A percentile compares a stretch with the other conserved stretches of the same genome.
These are phyloP conservation scores for Kazachstania bromeliacearum DNA, from an alignment of 805 yeast species.

Conservation along the genomic window DNA sequence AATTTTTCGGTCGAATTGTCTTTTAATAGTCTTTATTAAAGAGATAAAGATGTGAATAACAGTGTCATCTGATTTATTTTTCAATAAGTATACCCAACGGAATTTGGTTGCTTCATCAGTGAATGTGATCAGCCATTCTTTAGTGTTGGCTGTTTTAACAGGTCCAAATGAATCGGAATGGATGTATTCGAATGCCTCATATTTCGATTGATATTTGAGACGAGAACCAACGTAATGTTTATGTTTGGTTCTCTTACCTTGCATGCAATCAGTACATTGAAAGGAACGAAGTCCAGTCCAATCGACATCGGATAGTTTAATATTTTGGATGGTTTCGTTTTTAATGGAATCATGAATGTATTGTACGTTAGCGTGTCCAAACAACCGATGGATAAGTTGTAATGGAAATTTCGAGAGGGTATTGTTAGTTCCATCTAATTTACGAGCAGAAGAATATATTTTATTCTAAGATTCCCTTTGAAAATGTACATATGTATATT, in stretches of 20 bases:
- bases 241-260: constrained; percentile 5
- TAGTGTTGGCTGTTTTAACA: constrained; percentile 1
- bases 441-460: no score
- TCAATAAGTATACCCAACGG: constrained; percentile 6
- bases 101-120: constrained; percentile 9
- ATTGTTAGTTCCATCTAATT: no score
- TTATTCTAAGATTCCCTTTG: no score
- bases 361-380: no score
- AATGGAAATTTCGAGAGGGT: no score
- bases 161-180: constrained; percentile 10
- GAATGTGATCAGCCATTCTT: constrained; percentile 7
- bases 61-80: not conserved
- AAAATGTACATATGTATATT: no score
- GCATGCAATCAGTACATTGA: constrained; percentile 8
- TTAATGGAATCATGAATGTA: not conserved
- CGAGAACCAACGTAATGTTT: constrained; percentile 6
- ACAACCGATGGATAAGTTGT: no score
- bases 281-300: constrained; percentile 32
- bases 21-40: not conserved
- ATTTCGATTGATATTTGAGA: constrained; percentile 3
- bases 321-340: not conserved
- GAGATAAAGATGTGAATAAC: not conserved
- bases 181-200: constrained; percentile 6
- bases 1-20: constrained; percentile 1
- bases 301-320: constrained; percentile 1